Percentiles rank a stretch among this genome's conserved stretches.
Evolutionary conservation across 768 basidiomycete genomes (phyloP).

Genomic region (Pilatotrama ljubarskyi): DNA sequence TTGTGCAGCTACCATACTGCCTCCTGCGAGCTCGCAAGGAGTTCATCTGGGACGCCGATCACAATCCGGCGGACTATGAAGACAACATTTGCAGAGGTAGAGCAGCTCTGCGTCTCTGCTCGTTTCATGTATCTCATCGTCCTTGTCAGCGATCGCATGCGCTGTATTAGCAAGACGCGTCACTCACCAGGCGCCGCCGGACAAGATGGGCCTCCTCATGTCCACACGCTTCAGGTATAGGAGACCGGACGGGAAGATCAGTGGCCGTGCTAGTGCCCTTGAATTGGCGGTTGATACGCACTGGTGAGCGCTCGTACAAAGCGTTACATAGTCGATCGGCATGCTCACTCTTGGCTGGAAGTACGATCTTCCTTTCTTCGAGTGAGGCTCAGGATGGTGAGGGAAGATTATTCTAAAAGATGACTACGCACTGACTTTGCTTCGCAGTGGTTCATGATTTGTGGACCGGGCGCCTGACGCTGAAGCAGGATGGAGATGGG

Average conservation of each 20-base stretch:
- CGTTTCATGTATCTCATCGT: background rate
- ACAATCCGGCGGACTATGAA: constrained; percentile 81
- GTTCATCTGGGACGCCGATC: constrained; percentile 80
- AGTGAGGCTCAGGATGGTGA: constrained; percentile 80
- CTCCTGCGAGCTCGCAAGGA: constrained; percentile 74
- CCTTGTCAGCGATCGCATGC: constrained; percentile 64
- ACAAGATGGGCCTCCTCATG: constrained; percentile 70
- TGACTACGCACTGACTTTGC: background rate
- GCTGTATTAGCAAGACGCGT: constrained; percentile 82
- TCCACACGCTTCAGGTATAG: constrained; percentile 72
- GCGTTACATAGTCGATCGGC: background rate
- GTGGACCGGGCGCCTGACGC: constrained; percentile 83
- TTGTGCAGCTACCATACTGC: constrained; percentile 69
- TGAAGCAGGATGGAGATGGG: constrained; percentile 69
- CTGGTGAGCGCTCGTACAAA: constrained; percentile 49
- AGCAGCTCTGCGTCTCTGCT: no score
- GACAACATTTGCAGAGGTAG: constrained; percentile 81
- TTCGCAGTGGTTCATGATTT: constrained; percentile 75
- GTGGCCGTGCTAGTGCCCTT: constrained; percentile 73
- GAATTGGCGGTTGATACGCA: constrained; percentile 93
- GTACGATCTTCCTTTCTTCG: constrained; percentile 83
- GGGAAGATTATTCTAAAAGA: constrained; percentile 2
- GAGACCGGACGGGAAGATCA: constrained; percentile 74
- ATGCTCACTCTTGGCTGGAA: constrained; percentile 29
- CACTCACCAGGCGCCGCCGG: constrained; percentile 65